These are phyloP conservation scores for Botrytis fragariae DNA, from an alignment of 2,329 filamentous ascomycete genomes.

Conservation along the genomic window DNA sequence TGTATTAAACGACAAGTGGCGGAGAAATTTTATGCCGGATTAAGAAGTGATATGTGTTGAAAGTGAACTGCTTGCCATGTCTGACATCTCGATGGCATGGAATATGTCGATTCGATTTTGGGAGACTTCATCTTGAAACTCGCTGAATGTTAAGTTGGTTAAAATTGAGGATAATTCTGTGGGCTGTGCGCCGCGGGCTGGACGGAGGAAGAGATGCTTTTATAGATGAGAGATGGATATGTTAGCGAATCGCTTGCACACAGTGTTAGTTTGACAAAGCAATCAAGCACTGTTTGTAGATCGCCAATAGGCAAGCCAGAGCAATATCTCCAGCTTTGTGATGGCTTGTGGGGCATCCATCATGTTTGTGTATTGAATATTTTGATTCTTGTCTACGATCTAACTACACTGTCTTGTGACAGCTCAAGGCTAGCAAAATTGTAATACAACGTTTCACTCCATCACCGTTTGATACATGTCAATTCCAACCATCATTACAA, in stretches of 20 bases:
- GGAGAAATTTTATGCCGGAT: too few species aligned
- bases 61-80: background rate
- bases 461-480: background rate
- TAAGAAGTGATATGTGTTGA: background rate
- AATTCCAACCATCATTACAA: fast-evolving
- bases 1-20: background rate
- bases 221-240: background rate
- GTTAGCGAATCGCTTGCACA: too few species aligned
- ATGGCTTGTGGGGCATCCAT: background rate
- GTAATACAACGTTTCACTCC: too few species aligned
- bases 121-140: background rate
- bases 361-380: background rate
- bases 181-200: background rate
- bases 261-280: background rate
- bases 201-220: background rate
- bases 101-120: background rate
- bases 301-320: too few species aligned
- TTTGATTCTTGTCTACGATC: background rate
- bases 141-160: background rate
- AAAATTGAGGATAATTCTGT: too few species aligned
- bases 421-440: background rate
- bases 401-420: background rate
- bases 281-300: background rate
- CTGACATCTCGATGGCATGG: background rate
- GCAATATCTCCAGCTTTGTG: background rate